phyloP scores from a whole-genome alignment of 768 basidiomycete genomes.

The Cyclocybe aegerita region DNA sequence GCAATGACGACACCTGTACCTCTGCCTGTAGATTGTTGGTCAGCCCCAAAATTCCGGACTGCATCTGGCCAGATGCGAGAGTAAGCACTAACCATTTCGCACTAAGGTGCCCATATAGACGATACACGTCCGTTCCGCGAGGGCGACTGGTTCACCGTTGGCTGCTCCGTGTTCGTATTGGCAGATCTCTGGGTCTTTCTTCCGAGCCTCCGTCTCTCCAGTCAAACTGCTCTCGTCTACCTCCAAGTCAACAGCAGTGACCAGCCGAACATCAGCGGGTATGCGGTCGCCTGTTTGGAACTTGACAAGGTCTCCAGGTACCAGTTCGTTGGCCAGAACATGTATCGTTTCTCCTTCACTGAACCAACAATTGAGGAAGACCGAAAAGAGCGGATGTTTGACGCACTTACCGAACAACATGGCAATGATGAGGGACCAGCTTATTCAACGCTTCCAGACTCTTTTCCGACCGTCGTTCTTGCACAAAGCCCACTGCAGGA shows the following conservation, averaged over 20 bases:
- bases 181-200: constrained; percentile 64
- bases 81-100: constrained; percentile 63
- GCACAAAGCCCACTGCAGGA: constrained; percentile 81
- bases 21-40: constrained; percentile 46
- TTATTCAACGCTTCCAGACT: constrained; percentile 94
- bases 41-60: background rate
- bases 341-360: constrained; percentile 68
- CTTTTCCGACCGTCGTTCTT: constrained; percentile 93
- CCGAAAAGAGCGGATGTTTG: constrained; percentile 19
- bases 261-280: constrained; percentile 88
- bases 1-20: constrained; percentile 90
- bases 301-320: constrained; percentile 90
- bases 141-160: constrained; percentile 46
- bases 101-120: constrained; percentile 97
- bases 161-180: constrained; percentile 33
- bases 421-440: constrained; percentile 95
- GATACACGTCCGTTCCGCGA: constrained; percentile 85
- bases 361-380: constrained; percentile 22
- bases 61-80: background rate
- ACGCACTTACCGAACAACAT: constrained; percentile 65
- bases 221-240: constrained; percentile 96
- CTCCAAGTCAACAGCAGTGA: constrained; percentile 82
- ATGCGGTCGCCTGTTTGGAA: constrained; percentile 92
- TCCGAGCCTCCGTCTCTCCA: constrained; percentile 83
- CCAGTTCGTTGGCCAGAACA: constrained; percentile 94